Percentiles rank a stretch among this genome's conserved stretches.
Evolutionary conservation across 2,329 filamentous ascomycete species (phyloP).

Genomic region (Aspergillus pseudoglaucus): DNA sequence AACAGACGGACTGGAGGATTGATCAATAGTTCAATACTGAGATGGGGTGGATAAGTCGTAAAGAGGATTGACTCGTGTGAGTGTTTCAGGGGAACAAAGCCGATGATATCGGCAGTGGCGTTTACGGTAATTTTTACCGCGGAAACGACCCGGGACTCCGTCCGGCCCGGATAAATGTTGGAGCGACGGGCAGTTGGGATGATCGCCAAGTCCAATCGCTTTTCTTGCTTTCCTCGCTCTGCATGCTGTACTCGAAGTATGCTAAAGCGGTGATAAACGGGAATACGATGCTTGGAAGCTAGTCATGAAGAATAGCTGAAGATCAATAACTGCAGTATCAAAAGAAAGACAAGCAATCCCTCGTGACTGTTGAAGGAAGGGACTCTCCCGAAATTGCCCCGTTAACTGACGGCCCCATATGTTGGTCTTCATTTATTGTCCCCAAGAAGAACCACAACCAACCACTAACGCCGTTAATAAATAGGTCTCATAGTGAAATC

Average conservation of each 20-base stretch:
- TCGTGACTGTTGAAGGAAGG: no score
- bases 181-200: not conserved
- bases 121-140: not conserved
- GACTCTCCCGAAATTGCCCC: no score
- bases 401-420: not conserved
- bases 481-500: not conserved
- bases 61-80: not conserved
- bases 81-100: not conserved
- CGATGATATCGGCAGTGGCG: not conserved
- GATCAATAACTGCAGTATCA: no score
- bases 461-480: not conserved
- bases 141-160: not conserved
- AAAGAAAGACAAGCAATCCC: no score
- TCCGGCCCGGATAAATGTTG: not conserved
- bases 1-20: not conserved
- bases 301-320: no score
- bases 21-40: not conserved
- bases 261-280: no score
- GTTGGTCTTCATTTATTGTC: not conserved
- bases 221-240: not conserved
- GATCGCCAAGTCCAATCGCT: not conserved
- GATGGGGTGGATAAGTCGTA: not conserved
- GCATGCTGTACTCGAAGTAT: not conserved
- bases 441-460: not conserved
- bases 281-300: no score